phyloP scores from a whole-genome alignment of 495 filamentous ascomycete species.

The Jackrogersella multiformis region DNA sequence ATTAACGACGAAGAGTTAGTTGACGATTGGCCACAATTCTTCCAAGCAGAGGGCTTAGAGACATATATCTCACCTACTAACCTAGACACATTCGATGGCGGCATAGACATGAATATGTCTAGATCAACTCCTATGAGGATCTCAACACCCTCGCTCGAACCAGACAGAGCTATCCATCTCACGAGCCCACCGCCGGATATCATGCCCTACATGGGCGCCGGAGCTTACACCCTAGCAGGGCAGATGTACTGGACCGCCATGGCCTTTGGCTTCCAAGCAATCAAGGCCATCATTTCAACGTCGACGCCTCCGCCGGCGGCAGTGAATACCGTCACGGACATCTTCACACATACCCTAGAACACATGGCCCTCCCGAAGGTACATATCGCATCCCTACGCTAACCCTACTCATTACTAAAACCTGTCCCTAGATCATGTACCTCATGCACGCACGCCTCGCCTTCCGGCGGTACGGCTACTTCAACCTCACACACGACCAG shows the following conservation, averaged over 20 bases:
- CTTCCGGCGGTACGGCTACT: conserved; percentile 29
- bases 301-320: conserved; percentile 29
- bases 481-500: conserved; percentile 4
- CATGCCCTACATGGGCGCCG: conserved; percentile 22
- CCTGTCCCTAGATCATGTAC: conserved; percentile 13
- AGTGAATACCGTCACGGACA: conserved; percentile 4
- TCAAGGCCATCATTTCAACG: conserved; percentile 13
- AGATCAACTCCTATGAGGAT: neutral
- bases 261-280: conserved; percentile 33
- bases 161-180: conserved; percentile 31
- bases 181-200: conserved; percentile 28
- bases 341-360: conserved; percentile 19
- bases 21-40: conserved; percentile 16
- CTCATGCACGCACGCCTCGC: conserved; percentile 31
- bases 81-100: conserved; percentile 1
- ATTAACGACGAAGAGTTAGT: neutral
- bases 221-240: conserved; percentile 27
- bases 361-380: conserved; percentile 14
- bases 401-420: neutral
- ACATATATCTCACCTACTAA: neutral
- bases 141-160: conserved; percentile 15
- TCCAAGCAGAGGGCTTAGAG: neutral
- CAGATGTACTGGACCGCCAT: conserved; percentile 31
- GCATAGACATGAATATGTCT: neutral
- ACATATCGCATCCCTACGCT: neutral